Evolutionary conservation across 164 flowering plant species (phyloP), one percentile per base, ranked within the genome.

Genomic region (Paratinospora sagittata): DNA sequence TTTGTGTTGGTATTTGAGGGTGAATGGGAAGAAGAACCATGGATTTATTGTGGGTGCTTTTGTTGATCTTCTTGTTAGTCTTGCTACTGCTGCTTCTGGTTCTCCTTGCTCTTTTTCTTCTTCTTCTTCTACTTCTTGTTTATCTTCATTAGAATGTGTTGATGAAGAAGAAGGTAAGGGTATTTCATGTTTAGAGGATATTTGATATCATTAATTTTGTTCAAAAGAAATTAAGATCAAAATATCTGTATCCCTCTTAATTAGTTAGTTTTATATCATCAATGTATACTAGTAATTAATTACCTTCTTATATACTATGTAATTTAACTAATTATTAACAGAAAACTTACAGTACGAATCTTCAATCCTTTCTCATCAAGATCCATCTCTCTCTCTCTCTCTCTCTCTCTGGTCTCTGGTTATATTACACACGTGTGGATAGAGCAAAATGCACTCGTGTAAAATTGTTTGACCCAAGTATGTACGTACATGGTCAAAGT

Each of bases 11-110:
- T 93, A 89, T 72, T 78, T 93, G 83, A 87, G 47, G 78, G 84
- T 84, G 3, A 93, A 93, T 75, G 91, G 76, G 10, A 83, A 82
- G 75, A 80, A 55, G 37, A 86, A 84, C 47, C 97, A 93, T 77
- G 87, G 86, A 16, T 85, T 76, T 52, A 89, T 92, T 2, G 74
- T 90, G 33, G 88, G 82, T 9, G 98, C 98, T 14, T 93, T 93
- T 70, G 89, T 90, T 52, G 97, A 90, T 83, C 80, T 90, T 78
- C 78, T 90, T n/a, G 72, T 87, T 39, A 75, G 78, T 36, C 41
- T 86, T 66, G 78, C 84, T 36, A 66, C 82, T 74, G 26, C 78
- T 47, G 61, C 82, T 67, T 27, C 70, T n/a, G n/a, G n/a, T 66
- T 41, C 72, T 52, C 36, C 63, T 69, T 12, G n/a, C n/a, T n/a